phyloP scores from a whole-genome alignment of 208 protist genomes.

The Phytomonas sp. region DNA sequence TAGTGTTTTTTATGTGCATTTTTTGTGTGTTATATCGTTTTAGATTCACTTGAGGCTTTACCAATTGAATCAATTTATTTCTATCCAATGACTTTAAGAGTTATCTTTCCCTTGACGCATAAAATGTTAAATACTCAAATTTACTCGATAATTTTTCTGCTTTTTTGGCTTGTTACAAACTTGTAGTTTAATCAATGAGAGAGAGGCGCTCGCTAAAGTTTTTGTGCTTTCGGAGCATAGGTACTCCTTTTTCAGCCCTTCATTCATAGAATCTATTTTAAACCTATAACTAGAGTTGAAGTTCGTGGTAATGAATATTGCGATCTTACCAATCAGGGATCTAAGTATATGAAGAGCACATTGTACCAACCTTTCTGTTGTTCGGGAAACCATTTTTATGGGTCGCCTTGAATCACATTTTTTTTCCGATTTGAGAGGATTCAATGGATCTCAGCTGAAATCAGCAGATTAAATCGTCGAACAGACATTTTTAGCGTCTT shows the following conservation, averaged over 20 bases:
- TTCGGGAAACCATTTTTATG: not conserved
- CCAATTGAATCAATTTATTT: conserved; percentile 6
- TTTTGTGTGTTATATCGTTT: not conserved
- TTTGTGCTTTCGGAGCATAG: not conserved
- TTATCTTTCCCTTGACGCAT: not conserved
- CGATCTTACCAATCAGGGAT: not conserved
- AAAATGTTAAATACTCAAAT: not conserved
- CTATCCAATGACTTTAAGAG: not conserved
- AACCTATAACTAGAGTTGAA: not conserved
- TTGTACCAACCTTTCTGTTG: not conserved
- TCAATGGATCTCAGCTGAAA: not conserved
- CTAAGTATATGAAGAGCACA: not conserved
- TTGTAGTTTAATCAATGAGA: not conserved
- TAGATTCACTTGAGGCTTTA: not conserved
- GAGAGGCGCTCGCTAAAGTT: not conserved
- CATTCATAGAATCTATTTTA: not conserved
- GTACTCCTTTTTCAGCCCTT: not conserved
- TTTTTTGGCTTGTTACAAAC: not conserved
- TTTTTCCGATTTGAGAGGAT: not conserved
- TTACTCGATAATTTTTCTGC: conserved; percentile 5
- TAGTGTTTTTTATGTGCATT: conserved; percentile 5
- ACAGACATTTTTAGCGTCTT: not conserved
- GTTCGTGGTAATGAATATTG: not conserved
- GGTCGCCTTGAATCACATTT: not conserved
- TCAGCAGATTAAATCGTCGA: not conserved